These are phyloP conservation scores for Paxillus involutus DNA, from an alignment of 768 basidiomycete species.

Conservation along the genomic window DNA sequence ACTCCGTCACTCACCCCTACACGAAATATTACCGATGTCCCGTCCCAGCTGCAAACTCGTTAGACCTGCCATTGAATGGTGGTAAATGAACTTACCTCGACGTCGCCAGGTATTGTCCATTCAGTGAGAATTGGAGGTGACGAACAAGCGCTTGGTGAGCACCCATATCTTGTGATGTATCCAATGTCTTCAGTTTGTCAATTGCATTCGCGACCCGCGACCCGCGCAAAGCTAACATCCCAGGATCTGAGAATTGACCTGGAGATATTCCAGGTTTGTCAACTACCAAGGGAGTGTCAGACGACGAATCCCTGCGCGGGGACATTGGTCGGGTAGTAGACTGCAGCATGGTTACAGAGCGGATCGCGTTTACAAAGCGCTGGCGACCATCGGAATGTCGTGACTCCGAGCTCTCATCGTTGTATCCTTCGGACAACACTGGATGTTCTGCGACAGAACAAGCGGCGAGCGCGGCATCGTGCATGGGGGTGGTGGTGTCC, in stretches of 20 bases:
- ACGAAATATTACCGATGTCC: slow-evolving; percentile 49
- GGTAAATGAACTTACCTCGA: slow-evolving; percentile 38
- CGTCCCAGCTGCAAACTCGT: slow-evolving; percentile 42
- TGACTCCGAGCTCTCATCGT: slow-evolving; percentile 26
- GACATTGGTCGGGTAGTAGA: slow-evolving; percentile 30
- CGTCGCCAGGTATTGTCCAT: slow-evolving; percentile 52
- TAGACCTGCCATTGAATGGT: not conserved
- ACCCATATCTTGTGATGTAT: slow-evolving; percentile 40
- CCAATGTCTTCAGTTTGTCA: slow-evolving; percentile 41
- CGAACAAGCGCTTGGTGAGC: slow-evolving; percentile 51
- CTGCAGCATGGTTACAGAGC: slow-evolving; percentile 47
- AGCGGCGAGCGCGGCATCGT: slow-evolving; percentile 23
- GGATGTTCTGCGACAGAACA: slow-evolving; percentile 27
- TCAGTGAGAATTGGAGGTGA: slow-evolving; percentile 56
- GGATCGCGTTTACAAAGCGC: slow-evolving; percentile 44
- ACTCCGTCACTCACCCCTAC: slow-evolving; percentile 39
- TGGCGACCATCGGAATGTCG: slow-evolving; percentile 29
- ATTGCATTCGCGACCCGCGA: slow-evolving; percentile 41
- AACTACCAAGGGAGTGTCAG: too few relatives aligned
- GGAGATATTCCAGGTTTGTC: slow-evolving; percentile 30
- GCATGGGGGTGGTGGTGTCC: slow-evolving; percentile 17
- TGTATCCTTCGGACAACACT: slow-evolving; percentile 24
- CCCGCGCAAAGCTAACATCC: slow-evolving; percentile 34
- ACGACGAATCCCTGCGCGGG: too few relatives aligned
- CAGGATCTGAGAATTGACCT: slow-evolving; percentile 31